phyloP scores from a whole-genome alignment of 106 monocot species.

The Dioscorea zingiberensis region DNA sequence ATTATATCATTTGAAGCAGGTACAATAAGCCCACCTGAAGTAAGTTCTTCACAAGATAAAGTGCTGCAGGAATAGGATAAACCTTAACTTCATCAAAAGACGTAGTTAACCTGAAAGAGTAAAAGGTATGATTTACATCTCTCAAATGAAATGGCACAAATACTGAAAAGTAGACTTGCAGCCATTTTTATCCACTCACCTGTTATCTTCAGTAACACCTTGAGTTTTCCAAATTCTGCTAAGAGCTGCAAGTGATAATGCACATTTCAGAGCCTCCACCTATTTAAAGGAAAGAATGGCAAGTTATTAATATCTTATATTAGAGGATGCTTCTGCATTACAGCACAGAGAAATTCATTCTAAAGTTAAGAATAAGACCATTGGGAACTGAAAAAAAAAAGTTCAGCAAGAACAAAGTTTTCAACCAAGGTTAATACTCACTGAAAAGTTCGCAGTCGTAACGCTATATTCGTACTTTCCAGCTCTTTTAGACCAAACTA shows the following conservation, averaged over 20 bases:
- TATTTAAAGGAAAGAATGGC: slow-evolving; percentile 13
- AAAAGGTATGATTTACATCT: neutral
- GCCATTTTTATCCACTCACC: slow-evolving; percentile 18
- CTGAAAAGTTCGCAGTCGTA: slow-evolving; percentile 90
- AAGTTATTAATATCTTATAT: neutral
- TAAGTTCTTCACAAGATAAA: slow-evolving; percentile 91
- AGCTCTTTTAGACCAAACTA: slow-evolving; percentile 96
- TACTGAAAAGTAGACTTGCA: too few relatives aligned
- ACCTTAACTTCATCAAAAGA: slow-evolving; percentile 81
- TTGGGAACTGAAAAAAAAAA: too few relatives aligned
- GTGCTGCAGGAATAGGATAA: slow-evolving; percentile 87
- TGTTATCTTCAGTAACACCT: slow-evolving; percentile 83
- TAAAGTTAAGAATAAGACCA: too few relatives aligned
- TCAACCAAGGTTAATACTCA: slow-evolving; percentile 8
- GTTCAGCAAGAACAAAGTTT: neutral
- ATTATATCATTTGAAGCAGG: neutral
- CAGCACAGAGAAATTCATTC: neutral
- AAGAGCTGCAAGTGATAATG: slow-evolving; percentile 75
- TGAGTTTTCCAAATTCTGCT: slow-evolving; percentile 73
- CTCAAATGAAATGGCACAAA: neutral
- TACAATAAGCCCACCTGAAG: slow-evolving; percentile 52
- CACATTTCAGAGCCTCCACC: slow-evolving; percentile 96
- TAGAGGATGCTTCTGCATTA: neutral
- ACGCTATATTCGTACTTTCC: slow-evolving; percentile 97
- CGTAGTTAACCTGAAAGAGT: slow-evolving; percentile 61